Evolutionary conservation across 108 stramenopile species (phyloP).

Genomic region (Stephanodiscus minutulus): DNA sequence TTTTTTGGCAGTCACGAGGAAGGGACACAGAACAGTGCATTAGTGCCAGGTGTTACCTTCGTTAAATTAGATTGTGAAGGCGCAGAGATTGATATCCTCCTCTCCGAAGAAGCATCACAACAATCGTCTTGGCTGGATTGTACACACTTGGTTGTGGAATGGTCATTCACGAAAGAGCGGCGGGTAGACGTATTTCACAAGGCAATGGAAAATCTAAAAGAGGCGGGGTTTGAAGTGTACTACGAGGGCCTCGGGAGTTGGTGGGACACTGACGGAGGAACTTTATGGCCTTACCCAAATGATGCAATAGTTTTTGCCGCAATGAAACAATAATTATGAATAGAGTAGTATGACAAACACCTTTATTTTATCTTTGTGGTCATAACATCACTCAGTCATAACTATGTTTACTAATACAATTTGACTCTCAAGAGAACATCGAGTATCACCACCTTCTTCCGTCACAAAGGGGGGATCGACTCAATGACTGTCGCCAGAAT

Average conservation of each 20-base stretch:
- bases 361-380: too few species aligned
- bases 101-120: slow-evolving; percentile 35
- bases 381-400: too few species aligned
- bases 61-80: slow-evolving; percentile 66
- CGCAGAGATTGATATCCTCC: slow-evolving; percentile 58
- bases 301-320: slow-evolving; percentile 58
- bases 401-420: too few species aligned
- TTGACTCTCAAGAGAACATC: too few species aligned
- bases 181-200: slow-evolving; percentile 50
- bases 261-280: slow-evolving; percentile 56
- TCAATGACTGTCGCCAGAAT: too few species aligned
- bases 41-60: slow-evolving; percentile 52
- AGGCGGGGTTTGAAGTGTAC: slow-evolving; percentile 51
- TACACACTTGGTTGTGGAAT: slow-evolving; percentile 58
- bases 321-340: not conserved
- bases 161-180: slow-evolving; percentile 66
- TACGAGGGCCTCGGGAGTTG: slow-evolving; percentile 58
- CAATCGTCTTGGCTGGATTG: slow-evolving; percentile 49
- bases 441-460: too few species aligned
- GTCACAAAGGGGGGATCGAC: too few species aligned
- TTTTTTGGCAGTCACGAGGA: slow-evolving; percentile 38
- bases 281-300: slow-evolving; percentile 58
- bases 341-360: too few species aligned
- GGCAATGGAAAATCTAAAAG: slow-evolving; percentile 41
- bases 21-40: slow-evolving; percentile 13